phyloP scores from a whole-genome alignment of 2,329 filamentous ascomycete species.

The Diaporthe destruens region DNA sequence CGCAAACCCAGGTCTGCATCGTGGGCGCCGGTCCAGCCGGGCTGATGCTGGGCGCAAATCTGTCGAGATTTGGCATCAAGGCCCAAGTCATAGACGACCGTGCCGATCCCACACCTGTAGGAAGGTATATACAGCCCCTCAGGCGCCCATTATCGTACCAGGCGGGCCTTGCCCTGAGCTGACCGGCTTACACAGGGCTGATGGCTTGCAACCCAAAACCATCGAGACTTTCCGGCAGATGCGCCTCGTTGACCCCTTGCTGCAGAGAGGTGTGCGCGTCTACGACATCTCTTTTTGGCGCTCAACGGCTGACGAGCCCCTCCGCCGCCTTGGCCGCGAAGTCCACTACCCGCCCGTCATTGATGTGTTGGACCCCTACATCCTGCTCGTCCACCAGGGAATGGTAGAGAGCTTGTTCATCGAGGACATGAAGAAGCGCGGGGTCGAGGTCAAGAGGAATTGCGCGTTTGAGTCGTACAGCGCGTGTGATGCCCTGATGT shows the following conservation, averaged over 20 bases:
- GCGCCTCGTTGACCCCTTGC: conserved; percentile 75
- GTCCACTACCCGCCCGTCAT: conserved; percentile 75
- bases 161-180: conserved; percentile 35
- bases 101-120: conserved; percentile 65
- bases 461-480: conserved; percentile 73
- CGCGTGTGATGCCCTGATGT: conserved; percentile 50
- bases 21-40: conserved; percentile 65
- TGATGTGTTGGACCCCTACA: conserved; percentile 69
- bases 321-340: conserved; percentile 60
- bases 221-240: conserved; percentile 83
- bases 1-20: conserved; percentile 61
- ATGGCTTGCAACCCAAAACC: conserved; percentile 82
- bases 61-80: conserved; percentile 71
- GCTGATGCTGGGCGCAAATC: conserved; percentile 61
- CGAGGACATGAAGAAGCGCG: conserved; percentile 74
- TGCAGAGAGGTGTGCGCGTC: conserved; percentile 76
- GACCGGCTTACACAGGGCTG: conserved; percentile 61
- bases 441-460: conserved; percentile 72
- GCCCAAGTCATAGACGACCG: conserved; percentile 70
- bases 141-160: background rate
- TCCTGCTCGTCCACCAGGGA: conserved; percentile 76
- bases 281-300: conserved; percentile 82
- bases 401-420: conserved; percentile 81
- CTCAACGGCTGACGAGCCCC: conserved; percentile 67
- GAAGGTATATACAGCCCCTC: conserved; percentile 38